phyloP scores from a whole-genome alignment of 75 land plant genomes.

The Cryptomeria japonica region DNA sequence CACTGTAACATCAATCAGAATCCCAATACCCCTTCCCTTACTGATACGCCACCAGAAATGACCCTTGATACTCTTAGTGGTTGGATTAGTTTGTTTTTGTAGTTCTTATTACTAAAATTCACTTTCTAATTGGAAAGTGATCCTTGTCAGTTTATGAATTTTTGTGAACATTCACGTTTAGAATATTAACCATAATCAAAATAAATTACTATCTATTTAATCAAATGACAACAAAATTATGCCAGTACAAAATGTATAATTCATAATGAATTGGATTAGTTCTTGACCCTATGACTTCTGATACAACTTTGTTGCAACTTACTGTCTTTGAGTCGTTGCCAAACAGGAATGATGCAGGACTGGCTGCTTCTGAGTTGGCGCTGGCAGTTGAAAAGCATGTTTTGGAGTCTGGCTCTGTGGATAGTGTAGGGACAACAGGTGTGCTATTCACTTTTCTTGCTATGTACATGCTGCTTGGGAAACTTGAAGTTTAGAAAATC shows the following conservation, averaged over 20 bases:
- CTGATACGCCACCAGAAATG: background rate
- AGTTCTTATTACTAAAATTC: background rate
- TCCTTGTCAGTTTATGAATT: background rate
- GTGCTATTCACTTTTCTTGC: constrained; percentile 9
- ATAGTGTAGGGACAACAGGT: constrained; percentile 98
- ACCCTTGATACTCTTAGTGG: background rate
- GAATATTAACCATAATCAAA: background rate
- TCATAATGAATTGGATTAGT: background rate
- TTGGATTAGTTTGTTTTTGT: background rate
- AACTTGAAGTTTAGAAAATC: background rate
- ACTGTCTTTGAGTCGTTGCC: background rate
- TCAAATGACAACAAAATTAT: background rate
- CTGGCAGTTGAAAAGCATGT: constrained; percentile 95
- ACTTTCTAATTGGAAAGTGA: background rate
- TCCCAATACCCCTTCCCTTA: background rate
- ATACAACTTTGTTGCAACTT: background rate
- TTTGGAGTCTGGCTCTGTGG: constrained; percentile 82
- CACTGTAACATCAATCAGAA: background rate
- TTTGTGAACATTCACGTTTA: background rate
- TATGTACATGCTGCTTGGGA: background rate
- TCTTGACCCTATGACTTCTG: background rate
- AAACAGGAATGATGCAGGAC: constrained; percentile 93
- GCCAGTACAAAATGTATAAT: background rate
- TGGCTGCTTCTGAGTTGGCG: constrained; percentile 95
- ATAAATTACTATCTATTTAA: background rate